Evolutionary conservation across 805 yeast species (phyloP).

Genomic region (Lachancea meyersii): DNA sequence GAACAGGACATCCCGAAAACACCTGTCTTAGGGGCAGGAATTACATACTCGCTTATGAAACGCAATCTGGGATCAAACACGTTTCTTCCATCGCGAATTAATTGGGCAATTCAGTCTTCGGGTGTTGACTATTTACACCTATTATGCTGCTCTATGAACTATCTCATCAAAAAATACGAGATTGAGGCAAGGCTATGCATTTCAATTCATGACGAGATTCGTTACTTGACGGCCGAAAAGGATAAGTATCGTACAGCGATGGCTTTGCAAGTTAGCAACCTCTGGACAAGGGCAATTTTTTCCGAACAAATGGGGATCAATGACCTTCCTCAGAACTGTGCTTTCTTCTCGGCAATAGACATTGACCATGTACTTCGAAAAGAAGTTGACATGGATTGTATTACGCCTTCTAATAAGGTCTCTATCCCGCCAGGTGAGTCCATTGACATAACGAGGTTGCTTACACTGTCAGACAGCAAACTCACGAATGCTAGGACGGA

Average conservation of each 20-base stretch:
- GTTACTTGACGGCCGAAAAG: slow-evolving; percentile 68
- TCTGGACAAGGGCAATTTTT: slow-evolving; percentile 96
- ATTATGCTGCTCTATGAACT: slow-evolving; percentile 80
- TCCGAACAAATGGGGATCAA: slow-evolving; percentile 85
- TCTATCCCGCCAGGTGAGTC: slow-evolving; percentile 78
- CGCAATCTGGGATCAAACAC: slow-evolving; percentile 57
- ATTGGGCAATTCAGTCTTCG: slow-evolving; percentile 97
- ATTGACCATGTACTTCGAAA: slow-evolving; percentile 82
- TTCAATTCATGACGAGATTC: slow-evolving; percentile 92
- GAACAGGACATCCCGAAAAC: slow-evolving; percentile 74
- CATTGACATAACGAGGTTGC: slow-evolving; percentile 49
- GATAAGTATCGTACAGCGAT: slow-evolving; percentile 74
- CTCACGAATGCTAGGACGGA: slow-evolving; percentile 16
- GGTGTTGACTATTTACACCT: slow-evolving; percentile 95
- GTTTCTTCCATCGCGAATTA: slow-evolving; percentile 83
- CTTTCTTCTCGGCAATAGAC: slow-evolving; percentile 91
- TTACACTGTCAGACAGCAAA: slow-evolving; percentile 35
- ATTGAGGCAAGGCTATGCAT: slow-evolving; percentile 73
- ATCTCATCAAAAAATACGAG: slow-evolving; percentile 54
- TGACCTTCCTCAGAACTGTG: slow-evolving; percentile 90
- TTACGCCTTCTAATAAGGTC: slow-evolving; percentile 77
- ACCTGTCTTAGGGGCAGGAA: slow-evolving; percentile 89
- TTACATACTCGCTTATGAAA: slow-evolving; percentile 73
- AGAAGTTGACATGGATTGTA: slow-evolving; percentile 86
- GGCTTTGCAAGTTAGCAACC: slow-evolving; percentile 78